These are phyloP conservation scores for Geotrichum bryndzae DNA, from an alignment of 1,139 yeast genomes.

Conservation along the genomic window DNA sequence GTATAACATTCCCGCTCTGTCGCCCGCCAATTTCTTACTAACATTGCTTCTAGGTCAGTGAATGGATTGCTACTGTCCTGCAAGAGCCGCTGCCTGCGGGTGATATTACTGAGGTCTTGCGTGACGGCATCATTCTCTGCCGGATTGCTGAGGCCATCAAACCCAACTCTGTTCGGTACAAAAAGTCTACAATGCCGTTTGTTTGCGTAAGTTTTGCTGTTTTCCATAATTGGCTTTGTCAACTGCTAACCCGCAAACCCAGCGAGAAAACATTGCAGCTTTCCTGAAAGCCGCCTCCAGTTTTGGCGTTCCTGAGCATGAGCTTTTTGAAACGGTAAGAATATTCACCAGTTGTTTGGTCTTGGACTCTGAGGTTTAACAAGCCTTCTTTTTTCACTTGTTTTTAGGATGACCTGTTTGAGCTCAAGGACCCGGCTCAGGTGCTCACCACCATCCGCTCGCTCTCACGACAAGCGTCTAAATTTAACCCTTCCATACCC, in stretches of 20 bases:
- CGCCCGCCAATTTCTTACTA: neutral
- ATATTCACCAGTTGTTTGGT: neutral
- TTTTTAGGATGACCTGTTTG: constrained; percentile 54
- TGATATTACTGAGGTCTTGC: constrained; percentile 47
- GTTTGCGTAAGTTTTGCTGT: constrained; percentile 40
- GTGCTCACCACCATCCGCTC: constrained; percentile 69
- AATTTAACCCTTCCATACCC: constrained; percentile 42
- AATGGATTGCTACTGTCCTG: constrained; percentile 29
- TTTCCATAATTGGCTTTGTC: neutral
- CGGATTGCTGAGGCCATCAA: constrained; percentile 39
- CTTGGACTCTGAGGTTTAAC: neutral
- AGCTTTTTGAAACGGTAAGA: constrained; percentile 61
- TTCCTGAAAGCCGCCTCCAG: constrained; percentile 57
- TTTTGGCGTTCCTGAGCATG: constrained; percentile 77
- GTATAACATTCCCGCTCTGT: neutral
- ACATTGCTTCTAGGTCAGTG: constrained; percentile 20
- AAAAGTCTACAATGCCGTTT: constrained; percentile 71
- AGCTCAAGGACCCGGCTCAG: constrained; percentile 68
- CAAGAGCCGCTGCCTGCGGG: constrained; percentile 24
- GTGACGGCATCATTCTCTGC: constrained; percentile 65
- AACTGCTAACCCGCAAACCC: constrained; percentile 6
- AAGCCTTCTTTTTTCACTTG: neutral
- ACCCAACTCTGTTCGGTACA: constrained; percentile 45
- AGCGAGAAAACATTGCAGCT: constrained; percentile 78
- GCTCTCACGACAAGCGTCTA: constrained; percentile 57